Evolutionary conservation across 345 rosid species (phyloP), one percentile per base, ranked within the genome.

Genomic region (Punica granatum): DNA sequence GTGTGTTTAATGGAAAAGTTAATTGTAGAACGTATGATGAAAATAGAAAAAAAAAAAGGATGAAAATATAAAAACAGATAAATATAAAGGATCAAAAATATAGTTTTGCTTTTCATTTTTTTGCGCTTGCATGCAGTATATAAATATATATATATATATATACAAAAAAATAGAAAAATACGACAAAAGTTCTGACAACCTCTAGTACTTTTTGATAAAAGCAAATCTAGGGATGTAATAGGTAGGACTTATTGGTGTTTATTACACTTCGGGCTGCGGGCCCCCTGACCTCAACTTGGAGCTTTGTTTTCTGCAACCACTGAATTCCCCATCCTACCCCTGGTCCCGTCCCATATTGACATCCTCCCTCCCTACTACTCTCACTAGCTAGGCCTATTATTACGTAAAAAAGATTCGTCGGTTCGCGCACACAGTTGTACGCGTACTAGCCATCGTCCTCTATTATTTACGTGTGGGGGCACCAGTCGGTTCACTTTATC

Each of bases 171-270:
- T 5, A 37, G 41, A 37, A 21, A 51, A 21, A 51, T n/a, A 8
- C 31, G 58, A 51, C 58, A 51, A 13, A 51, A 23, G 10, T 23
- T 51, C 58, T 51, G 58, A 51, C 58, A 51, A 25, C 58, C 26
- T 51, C 58, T 51, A 1, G 30, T 5, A 23, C 58, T 25, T 51
- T 51, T 51, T 4, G 18, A 18, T 18, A 49, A 49, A 49, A 49
- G 58, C 58, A 51, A 51, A 51, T 51, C 58, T 51, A 19, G 58
- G 30, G 58, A 25, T 51, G 58, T 51, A 51, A 51, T n/a, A 25
- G 51, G n/a, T n/a, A n/a, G n/a, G n/a, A n/a, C 13, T 46, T 46
- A 46, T 0, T 25, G 28, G 25, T 6, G 9, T 51, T n/a, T 23
- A 49, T 49, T 5, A 49, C 56, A 19, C 56, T 49, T 49, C 19